Percentiles rank a stretch among this genome's conserved stretches.
Evolutionary conservation across 192 early-diverging fungal species (phyloP).

Genomic region (Backusella tuberculispora): DNA sequence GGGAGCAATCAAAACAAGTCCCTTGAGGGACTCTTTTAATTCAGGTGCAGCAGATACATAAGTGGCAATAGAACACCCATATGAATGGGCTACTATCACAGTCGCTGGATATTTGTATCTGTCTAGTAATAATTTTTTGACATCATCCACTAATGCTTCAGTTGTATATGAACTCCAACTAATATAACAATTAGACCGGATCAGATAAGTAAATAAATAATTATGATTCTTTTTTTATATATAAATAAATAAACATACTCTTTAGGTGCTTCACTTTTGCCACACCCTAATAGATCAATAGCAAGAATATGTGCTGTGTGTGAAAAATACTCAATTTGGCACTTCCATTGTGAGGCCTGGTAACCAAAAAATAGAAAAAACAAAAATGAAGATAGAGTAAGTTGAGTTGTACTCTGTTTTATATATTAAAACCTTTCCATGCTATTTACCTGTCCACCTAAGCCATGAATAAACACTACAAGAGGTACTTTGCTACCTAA

Average conservation of each 20-base stretch:
- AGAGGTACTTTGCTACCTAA: slow-evolving; percentile 57
- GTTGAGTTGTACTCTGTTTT: neutral
- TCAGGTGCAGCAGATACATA: slow-evolving; percentile 37
- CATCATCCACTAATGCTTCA: slow-evolving; percentile 48
- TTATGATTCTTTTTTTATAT: neutral
- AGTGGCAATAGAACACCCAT: slow-evolving; percentile 56
- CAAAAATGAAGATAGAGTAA: too few species aligned
- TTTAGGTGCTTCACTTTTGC: slow-evolving; percentile 52
- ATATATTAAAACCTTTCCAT: neutral
- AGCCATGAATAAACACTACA: slow-evolving; percentile 60
- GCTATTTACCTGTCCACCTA: slow-evolving; percentile 60
- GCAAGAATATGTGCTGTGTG: slow-evolving; percentile 55
- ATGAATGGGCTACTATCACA: slow-evolving; percentile 60
- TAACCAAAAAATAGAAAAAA: slow-evolving; percentile 14
- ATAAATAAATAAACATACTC: slow-evolving; percentile 40
- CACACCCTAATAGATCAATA: slow-evolving; percentile 59
- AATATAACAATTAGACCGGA: neutral
- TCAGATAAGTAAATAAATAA: neutral
- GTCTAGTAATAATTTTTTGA: slow-evolving; percentile 44
- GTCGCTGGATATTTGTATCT: slow-evolving; percentile 52
- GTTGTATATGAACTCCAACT: slow-evolving; percentile 55
- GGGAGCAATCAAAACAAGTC: slow-evolving; percentile 54
- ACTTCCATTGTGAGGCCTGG: slow-evolving; percentile 58
- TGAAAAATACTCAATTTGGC: slow-evolving; percentile 60
- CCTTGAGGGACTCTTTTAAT: slow-evolving; percentile 46